These are phyloP conservation scores for Erodium trifolium DNA, from an alignment of 441 rosid species.

Conservation along the genomic window DNA sequence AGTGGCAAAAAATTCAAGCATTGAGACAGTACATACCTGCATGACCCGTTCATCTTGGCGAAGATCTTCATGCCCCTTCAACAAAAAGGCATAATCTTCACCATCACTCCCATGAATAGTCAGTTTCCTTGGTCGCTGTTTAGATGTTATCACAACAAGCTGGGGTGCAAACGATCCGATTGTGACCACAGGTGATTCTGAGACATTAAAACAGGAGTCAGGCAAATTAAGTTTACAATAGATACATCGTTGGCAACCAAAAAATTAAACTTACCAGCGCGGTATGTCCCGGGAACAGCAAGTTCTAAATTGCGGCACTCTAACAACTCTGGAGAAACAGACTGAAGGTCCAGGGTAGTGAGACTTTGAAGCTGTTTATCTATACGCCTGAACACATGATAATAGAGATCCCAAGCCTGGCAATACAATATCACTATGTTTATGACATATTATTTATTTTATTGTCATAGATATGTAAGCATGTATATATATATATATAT, in stretches of 20 bases:
- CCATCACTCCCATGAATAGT: slow-evolving; percentile 96
- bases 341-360: slow-evolving; percentile 92
- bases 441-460: neutral
- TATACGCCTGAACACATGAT: slow-evolving; percentile 89
- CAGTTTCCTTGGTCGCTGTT: slow-evolving; percentile 94
- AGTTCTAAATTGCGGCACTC: slow-evolving; percentile 89
- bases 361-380: slow-evolving; percentile 94
- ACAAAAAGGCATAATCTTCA: slow-evolving; percentile 84
- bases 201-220: slow-evolving; percentile 11
- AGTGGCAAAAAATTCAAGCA: too few relatives aligned
- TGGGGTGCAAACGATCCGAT: slow-evolving; percentile 85
- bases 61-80: slow-evolving; percentile 97
- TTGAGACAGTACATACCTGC: slow-evolving; percentile 50
- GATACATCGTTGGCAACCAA: slow-evolving; percentile 7
- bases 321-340: slow-evolving; percentile 92
- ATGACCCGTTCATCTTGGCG: slow-evolving; percentile 99
- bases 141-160: slow-evolving; percentile 86
- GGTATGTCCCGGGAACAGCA: slow-evolving; percentile 98
- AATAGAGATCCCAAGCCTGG: slow-evolving; percentile 96
- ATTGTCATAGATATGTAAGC: too few relatives aligned
- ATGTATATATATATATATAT: neutral
- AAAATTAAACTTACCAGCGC: slow-evolving; percentile 53
- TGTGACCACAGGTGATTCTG: slow-evolving; percentile 87
- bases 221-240: slow-evolving; percentile 14
- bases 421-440: neutral